These are phyloP conservation scores for Chloromonas sp. DNA, from an alignment of 163 green algal species.

Conservation along the genomic window DNA sequence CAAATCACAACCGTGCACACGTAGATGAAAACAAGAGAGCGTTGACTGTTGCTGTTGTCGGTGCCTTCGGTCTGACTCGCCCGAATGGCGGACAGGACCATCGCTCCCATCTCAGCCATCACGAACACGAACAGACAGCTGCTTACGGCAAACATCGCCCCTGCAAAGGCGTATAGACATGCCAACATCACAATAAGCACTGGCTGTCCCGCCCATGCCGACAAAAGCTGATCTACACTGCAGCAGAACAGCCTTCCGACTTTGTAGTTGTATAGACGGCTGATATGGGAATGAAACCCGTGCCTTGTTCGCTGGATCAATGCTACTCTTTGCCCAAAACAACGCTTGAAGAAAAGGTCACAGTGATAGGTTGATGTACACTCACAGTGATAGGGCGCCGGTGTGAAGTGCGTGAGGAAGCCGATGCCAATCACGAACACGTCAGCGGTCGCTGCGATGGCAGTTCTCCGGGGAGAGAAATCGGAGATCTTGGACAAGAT, in stretches of 20 bases:
- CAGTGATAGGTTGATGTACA: neutral
- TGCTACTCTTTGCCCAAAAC: neutral
- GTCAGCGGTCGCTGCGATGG: slow-evolving; percentile 12
- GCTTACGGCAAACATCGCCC: neutral
- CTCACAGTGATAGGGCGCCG: slow-evolving; percentile 24
- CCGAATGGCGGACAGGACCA: slow-evolving; percentile 21
- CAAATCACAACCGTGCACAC: slow-evolving; percentile 34
- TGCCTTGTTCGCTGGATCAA: neutral
- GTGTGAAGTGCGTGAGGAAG: slow-evolving; percentile 15
- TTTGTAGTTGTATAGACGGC: too few relatives aligned
- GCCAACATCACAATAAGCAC: neutral
- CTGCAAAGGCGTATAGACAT: neutral
- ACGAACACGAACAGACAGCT: slow-evolving; percentile 20
- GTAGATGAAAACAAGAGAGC: slow-evolving; percentile 28
- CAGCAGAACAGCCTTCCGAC: neutral
- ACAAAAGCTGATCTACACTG: neutral
- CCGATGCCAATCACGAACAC: slow-evolving; percentile 19
- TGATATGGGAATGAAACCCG: neutral
- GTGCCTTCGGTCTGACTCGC: neutral
- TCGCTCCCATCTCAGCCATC: slow-evolving; percentile 27
- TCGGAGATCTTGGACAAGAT: slow-evolving; percentile 27
- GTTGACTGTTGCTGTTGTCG: neutral
- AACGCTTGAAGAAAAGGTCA: neutral
- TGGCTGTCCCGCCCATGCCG: neutral
- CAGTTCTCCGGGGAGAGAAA: slow-evolving; percentile 24